A percentile compares a stretch with the other conserved stretches of the same genome.
phyloP scores from a whole-genome alignment of 495 filamentous ascomycete species.

The Penicillium diatomitis region DNA sequence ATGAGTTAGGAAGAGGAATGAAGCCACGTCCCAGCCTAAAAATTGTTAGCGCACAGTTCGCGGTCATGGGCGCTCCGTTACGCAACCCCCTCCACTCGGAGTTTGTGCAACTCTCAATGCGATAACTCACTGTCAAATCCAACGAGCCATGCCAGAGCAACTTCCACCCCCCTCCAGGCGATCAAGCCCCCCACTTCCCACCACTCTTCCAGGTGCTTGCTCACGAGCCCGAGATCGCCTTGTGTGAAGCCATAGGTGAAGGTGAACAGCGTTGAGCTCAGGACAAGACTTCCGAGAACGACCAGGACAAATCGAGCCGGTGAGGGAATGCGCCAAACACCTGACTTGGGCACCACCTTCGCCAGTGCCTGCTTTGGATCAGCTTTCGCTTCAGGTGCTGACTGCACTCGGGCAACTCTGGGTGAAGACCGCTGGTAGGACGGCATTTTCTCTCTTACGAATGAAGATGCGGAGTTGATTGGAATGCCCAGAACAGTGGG shows the following conservation, averaged over 20 bases:
- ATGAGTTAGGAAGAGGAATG: conserved; percentile 59
- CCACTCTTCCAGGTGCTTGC: conserved; percentile 49
- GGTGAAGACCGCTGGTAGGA: conserved; percentile 7
- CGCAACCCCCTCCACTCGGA: not conserved
- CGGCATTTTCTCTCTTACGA: conserved; percentile 3
- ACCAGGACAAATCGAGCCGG: conserved; percentile 53
- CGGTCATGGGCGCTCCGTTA: too few species aligned
- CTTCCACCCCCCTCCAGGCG: conserved; percentile 58
- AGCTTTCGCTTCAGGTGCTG: conserved; percentile 6
- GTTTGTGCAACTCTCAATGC: not conserved
- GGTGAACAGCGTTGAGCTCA: conserved; percentile 49
- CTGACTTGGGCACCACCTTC: conserved; percentile 2
- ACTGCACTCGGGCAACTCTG: not conserved
- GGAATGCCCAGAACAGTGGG: conserved; percentile 1
- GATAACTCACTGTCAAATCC: conserved; percentile 54
- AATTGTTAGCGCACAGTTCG: conserved; percentile 3
- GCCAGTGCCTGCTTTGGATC: conserved; percentile 6
- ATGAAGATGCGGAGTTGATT: too few species aligned
- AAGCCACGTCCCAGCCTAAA: conserved; percentile 57
- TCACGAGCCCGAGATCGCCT: conserved; percentile 52
- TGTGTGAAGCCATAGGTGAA: conserved; percentile 39
- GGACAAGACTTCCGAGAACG: conserved; percentile 50
- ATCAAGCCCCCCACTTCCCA: conserved; percentile 52
- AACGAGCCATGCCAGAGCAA: conserved; percentile 61
- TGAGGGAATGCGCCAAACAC: conserved; percentile 30